Percentiles rank a stretch among this genome's conserved stretches.
Evolutionary conservation across 1,284 basidiomycete species (phyloP).

Genomic region (Hymenochaete sp.): DNA sequence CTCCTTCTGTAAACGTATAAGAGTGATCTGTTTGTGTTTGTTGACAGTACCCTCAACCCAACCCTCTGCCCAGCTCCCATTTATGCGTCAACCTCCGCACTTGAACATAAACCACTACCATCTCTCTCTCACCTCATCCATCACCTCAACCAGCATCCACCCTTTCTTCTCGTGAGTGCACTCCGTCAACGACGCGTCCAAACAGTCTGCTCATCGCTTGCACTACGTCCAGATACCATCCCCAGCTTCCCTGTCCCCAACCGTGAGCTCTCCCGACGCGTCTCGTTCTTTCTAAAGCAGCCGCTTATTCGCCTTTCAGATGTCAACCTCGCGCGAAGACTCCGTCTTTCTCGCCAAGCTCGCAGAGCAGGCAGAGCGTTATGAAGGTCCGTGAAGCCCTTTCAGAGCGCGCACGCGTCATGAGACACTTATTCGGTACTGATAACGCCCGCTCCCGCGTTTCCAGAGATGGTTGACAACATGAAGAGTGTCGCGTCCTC

Average conservation of each 20-base stretch:
- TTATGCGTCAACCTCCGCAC: conserved; percentile 36
- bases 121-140: no score
- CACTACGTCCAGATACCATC: conserved; percentile 20
- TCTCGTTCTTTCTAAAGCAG: conserved; percentile 20
- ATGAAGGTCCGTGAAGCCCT: conserved; percentile 68
- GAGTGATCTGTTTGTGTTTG: conserved; percentile 12
- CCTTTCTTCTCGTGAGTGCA: no score
- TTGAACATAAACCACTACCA: conserved; percentile 41
- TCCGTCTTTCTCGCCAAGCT: conserved; percentile 99
- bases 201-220: no score
- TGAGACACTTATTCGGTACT: conserved; percentile 2
- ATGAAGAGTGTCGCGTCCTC: conserved; percentile 98
- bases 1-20: conserved; percentile 1
- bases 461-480: conserved; percentile 94
- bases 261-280: conserved; percentile 25
- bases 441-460: conserved; percentile 19
- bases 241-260: conserved; percentile 24
- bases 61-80: conserved; percentile 44
- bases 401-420: conserved; percentile 14
- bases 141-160: no score
- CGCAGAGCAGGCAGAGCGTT: conserved; percentile 97
- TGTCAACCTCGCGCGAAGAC: conserved; percentile 89
- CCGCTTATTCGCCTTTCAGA: conserved; percentile 32
- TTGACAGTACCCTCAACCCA: conserved; percentile 21
- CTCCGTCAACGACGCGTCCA: no score